Conservation (phyloP, 306 rosid genomes). For the Cicer chorassanicum region DNA sequence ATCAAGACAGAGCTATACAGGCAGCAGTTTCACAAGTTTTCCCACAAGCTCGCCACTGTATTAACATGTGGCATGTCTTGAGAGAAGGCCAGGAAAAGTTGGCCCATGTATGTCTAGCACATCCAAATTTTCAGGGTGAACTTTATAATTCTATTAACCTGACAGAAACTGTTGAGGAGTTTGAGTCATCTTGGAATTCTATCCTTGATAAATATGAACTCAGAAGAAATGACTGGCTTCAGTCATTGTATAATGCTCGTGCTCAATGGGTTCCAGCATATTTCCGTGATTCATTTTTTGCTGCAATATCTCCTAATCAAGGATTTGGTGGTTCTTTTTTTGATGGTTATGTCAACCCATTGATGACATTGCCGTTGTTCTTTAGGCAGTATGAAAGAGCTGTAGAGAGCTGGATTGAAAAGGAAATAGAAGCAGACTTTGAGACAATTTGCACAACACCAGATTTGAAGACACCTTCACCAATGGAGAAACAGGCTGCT, state of each 20-base stretch:
- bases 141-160: constrained; percentile 88
- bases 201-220: constrained; percentile 85
- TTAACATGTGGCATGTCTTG: constrained; percentile 87
- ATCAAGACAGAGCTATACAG: constrained; percentile 80
- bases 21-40: constrained; percentile 81
- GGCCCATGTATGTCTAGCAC: constrained; percentile 70
- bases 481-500: constrained; percentile 96
- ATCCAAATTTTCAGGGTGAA: constrained; percentile 84
- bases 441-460: constrained; percentile 82
- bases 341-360: constrained; percentile 84
- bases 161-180: constrained; percentile 94
- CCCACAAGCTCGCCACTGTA: constrained; percentile 84
- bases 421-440: constrained; percentile 84
- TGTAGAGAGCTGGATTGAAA: constrained; percentile 76
- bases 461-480: constrained; percentile 85
- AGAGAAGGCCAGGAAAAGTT: constrained; percentile 92
- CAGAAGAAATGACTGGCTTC: constrained; percentile 85
- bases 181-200: constrained; percentile 83
- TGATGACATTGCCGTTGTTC: constrained; percentile 86
- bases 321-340: constrained; percentile 80
- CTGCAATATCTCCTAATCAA: constrained; percentile 72
- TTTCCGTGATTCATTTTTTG: constrained; percentile 88
- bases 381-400: constrained; percentile 92
- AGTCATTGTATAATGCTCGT: constrained; percentile 70
- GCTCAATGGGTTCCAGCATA: constrained; percentile 90